These are phyloP conservation scores for Pyricularia sp. DNA, from an alignment of 2,329 filamentous ascomycete genomes.

Conservation along the genomic window DNA sequence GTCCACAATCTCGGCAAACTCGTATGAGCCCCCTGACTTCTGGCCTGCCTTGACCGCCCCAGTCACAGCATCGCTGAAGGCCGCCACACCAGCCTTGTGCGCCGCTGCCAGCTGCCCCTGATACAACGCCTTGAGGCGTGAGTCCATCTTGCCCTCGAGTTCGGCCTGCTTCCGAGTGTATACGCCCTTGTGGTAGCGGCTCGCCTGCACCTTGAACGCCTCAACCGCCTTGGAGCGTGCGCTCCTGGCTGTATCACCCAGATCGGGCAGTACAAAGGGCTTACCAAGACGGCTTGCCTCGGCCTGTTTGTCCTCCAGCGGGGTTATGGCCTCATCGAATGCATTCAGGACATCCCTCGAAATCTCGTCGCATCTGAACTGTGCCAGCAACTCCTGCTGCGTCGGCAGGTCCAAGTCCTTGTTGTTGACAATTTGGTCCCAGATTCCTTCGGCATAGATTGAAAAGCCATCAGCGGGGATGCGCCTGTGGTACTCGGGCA, in stretches of 20 bases:
- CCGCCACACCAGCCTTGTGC: constrained; percentile 76
- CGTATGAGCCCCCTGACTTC: constrained; percentile 82
- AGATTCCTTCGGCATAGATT: constrained; percentile 84
- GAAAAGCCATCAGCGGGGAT: constrained; percentile 98
- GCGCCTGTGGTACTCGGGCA: constrained; percentile 88
- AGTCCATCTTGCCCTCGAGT: constrained; percentile 77
- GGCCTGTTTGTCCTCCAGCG: constrained; percentile 78
- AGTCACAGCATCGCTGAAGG: constrained; percentile 84
- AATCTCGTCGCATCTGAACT: constrained; percentile 97
- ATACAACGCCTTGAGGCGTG: constrained; percentile 80
- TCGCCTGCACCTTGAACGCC: constrained; percentile 83
- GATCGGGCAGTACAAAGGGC: constrained; percentile 59
- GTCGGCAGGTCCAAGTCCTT: constrained; percentile 96
- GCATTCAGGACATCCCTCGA: constrained; percentile 73
- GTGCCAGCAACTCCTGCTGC: constrained; percentile 90
- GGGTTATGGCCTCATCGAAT: constrained; percentile 74
- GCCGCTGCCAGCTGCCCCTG: constrained; percentile 79
- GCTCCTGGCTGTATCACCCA: constrained; percentile 64
- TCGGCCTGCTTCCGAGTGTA: constrained; percentile 80
- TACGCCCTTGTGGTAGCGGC: constrained; percentile 93
- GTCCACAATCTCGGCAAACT: constrained; percentile 90
- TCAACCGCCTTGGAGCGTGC: constrained; percentile 67
- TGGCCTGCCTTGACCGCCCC: constrained; percentile 82
- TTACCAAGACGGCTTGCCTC: constrained; percentile 66
- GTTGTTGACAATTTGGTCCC: constrained; percentile 98